phyloP scores from a whole-genome alignment of 179 eudicot genomes.

The Corrigiola litoralis region DNA sequence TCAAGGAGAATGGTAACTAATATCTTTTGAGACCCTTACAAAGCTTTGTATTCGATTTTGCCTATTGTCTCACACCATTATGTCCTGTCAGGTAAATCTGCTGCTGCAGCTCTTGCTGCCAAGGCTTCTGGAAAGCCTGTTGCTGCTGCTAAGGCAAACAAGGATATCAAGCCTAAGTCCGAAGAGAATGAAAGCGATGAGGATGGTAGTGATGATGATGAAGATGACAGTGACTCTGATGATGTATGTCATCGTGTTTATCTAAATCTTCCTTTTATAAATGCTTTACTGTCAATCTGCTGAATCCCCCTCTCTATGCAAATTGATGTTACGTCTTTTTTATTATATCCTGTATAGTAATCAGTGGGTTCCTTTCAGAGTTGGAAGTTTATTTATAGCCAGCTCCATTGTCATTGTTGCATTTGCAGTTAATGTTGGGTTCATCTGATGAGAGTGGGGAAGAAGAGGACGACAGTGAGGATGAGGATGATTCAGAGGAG shows the following conservation, averaged over 20 bases:
- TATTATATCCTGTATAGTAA: not conserved
- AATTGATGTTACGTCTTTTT: not conserved
- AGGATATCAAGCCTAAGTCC: slow-evolving; percentile 14
- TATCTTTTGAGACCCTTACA: not conserved
- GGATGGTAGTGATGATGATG: slow-evolving; percentile 14
- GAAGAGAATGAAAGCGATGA: slow-evolving; percentile 17
- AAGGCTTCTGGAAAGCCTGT: not conserved
- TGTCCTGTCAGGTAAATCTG: slow-evolving; percentile 5
- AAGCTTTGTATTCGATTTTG: not conserved
- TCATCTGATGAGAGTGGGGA: slow-evolving; percentile 9
- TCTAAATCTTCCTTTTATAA: not conserved
- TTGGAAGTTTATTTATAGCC: not conserved
- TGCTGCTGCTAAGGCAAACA: slow-evolving; percentile 15
- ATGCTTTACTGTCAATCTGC: not conserved
- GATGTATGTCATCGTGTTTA: slow-evolving; percentile 9
- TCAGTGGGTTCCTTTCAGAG: not conserved
- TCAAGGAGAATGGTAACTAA: slow-evolving; percentile 17
- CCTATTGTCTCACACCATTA: not conserved
- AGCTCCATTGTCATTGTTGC: not conserved
- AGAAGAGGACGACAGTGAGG: slow-evolving; percentile 18
- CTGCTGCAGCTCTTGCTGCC: not conserved
- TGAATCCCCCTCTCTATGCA: not conserved
- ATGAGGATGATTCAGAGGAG: slow-evolving; percentile 31
- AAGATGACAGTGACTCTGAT: slow-evolving; percentile 22
- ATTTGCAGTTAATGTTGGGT: not conserved